Conservation (phyloP, 495 filamentous ascomycete genomes). For the Tetracladium setigerum region DNA sequence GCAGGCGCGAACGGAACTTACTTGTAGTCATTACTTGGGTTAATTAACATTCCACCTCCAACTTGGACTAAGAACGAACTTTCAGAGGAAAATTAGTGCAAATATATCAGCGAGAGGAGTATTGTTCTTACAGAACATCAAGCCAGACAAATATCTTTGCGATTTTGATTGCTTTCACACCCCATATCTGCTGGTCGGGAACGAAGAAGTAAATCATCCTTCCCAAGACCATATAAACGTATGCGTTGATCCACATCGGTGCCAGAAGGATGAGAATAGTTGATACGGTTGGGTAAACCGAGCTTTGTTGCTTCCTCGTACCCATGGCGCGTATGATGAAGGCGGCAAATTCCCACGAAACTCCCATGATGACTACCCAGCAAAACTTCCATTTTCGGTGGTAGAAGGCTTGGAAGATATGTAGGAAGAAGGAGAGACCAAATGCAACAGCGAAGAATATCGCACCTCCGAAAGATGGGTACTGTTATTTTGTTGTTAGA, state of each 20-base stretch:
- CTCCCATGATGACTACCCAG: constrained; percentile 48
- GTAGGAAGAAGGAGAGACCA: constrained; percentile 22
- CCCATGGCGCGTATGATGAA: constrained; percentile 30
- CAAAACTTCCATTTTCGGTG: constrained; percentile 36
- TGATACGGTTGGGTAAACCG: constrained; percentile 17
- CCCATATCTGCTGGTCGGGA: constrained; percentile 34
- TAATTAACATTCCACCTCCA: not conserved
- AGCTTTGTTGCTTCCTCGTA: constrained; percentile 31
- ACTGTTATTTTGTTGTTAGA: not conserved
- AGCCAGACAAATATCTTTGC: constrained; percentile 52
- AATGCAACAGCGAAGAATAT: constrained; percentile 30
- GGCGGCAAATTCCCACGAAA: constrained; percentile 28
- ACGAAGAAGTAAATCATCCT: constrained; percentile 54
- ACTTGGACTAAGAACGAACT: constrained; percentile 14
- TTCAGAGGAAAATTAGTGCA: not conserved
- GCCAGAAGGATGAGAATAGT: constrained; percentile 36
- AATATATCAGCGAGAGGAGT: not conserved
- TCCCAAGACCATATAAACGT: constrained; percentile 61
- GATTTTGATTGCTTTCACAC: constrained; percentile 41
- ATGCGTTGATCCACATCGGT: constrained; percentile 54
- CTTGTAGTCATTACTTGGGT: not conserved
- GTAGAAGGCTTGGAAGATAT: constrained; percentile 28
- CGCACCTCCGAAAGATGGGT: constrained; percentile 28
- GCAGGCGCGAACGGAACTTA: not conserved
- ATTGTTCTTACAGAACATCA: constrained; percentile 49